Evolutionary conservation across 1,284 basidiomycete species (phyloP).

Genomic region (Xerocomus nothofagi): DNA sequence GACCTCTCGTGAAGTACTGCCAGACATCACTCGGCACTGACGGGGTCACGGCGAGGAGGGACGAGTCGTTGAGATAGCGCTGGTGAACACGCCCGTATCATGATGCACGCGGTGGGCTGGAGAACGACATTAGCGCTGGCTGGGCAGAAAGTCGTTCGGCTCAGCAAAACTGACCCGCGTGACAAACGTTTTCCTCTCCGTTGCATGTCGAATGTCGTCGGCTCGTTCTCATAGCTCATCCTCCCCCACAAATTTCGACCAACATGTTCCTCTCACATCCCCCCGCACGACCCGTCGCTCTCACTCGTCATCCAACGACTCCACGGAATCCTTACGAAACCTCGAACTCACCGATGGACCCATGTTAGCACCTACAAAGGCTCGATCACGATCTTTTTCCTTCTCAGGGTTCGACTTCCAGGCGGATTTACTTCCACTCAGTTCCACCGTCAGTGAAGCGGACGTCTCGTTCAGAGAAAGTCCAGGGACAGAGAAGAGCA

Average conservation of each 20-base stretch:
- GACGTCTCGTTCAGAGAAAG: constrained; percentile 46
- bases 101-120: background rate
- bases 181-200: background rate
- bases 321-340: constrained; percentile 72
- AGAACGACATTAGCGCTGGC: background rate
- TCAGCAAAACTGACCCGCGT: no score
- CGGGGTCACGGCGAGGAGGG: background rate
- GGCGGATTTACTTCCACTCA: constrained; percentile 73
- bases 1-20: background rate
- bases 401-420: constrained; percentile 78
- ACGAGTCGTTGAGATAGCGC: background rate
- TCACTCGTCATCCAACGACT: constrained; percentile 46
- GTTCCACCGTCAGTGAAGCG: constrained; percentile 69
- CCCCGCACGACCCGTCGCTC: constrained; percentile 45
- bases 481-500: constrained; percentile 67
- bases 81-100: background rate
- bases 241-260: constrained; percentile 12
- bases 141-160: no score
- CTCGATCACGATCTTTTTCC: constrained; percentile 64
- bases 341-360: constrained; percentile 73
- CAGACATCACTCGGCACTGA: no score
- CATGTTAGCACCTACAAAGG: constrained; percentile 33
- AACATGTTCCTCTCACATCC: constrained; percentile 40
- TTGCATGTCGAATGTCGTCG: constrained; percentile 23
- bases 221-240: constrained; percentile 18